Conservation (phyloP, 805 yeast species). For the Ogataea kodamae region DNA sequence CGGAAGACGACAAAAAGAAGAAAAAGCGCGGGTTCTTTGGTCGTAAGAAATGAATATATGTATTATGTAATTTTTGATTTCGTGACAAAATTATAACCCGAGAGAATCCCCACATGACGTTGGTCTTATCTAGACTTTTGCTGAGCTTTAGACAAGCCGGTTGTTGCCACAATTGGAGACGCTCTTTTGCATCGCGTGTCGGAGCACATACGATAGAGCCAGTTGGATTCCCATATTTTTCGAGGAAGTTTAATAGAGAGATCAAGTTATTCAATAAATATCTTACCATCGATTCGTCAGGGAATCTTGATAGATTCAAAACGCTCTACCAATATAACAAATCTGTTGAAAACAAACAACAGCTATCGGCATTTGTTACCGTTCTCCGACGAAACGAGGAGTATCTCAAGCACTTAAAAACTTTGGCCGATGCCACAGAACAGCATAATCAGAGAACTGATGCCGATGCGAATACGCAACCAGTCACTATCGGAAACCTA, state of each 20-base stretch:
- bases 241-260: conserved; percentile 20
- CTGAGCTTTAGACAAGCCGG: too few relatives aligned
- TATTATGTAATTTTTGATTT: conserved; percentile 13
- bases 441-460: background rate
- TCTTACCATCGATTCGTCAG: conserved; percentile 10
- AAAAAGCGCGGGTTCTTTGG: conserved; percentile 77
- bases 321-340: conserved; percentile 12
- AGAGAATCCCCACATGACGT: too few relatives aligned
- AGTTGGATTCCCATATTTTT: conserved; percentile 24
- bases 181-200: too few relatives aligned
- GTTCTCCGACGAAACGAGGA: conserved; percentile 25
- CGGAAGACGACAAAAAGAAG: conserved; percentile 35
- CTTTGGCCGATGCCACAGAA: background rate
- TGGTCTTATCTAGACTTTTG: too few relatives aligned
- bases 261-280: conserved; percentile 13
- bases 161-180: too few relatives aligned
- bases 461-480: background rate
- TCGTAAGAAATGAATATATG: conserved; percentile 45
- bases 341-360: conserved; percentile 8
- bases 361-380: conserved; percentile 17
- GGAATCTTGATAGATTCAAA: conserved; percentile 17
- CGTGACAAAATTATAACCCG: background rate
- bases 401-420: conserved; percentile 14
- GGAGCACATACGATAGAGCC: too few relatives aligned
- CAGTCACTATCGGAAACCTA: conserved; percentile 10